Conservation (phyloP, 805 yeast species). For the Ogataea allantospora region DNA sequence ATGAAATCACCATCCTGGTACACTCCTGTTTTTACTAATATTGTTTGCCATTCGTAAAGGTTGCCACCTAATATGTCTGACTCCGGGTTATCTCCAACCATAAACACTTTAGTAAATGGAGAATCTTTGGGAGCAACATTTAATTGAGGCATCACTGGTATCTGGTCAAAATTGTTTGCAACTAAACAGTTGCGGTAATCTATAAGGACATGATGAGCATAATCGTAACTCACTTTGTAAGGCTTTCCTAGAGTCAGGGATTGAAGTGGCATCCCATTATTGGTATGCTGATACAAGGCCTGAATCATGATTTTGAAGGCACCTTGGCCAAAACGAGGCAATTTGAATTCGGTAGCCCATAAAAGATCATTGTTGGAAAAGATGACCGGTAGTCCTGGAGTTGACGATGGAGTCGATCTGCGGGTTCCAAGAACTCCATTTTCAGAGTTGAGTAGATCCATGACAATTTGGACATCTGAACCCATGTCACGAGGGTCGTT, state of each 20-base stretch:
- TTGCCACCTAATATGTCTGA: constrained; percentile 91
- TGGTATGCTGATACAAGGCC: constrained; percentile 45
- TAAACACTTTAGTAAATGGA: constrained; percentile 66
- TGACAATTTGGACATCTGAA: constrained; percentile 74
- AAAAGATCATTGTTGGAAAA: constrained; percentile 81
- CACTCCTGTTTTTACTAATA: constrained; percentile 86
- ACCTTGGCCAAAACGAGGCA: constrained; percentile 90
- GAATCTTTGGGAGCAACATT: constrained; percentile 38
- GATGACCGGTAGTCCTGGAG: constrained; percentile 66
- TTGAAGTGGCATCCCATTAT: constrained; percentile 39
- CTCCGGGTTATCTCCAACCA: constrained; percentile 98
- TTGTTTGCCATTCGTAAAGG: constrained; percentile 82
- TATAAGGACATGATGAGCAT: constrained; percentile 69
- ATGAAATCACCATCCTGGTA: constrained; percentile 59
- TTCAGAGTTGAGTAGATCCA: constrained; percentile 66
- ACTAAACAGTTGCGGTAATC: constrained; percentile 47
- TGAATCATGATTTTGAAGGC: constrained; percentile 69
- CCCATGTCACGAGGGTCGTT: constrained; percentile 90
- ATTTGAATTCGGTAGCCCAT: constrained; percentile 80
- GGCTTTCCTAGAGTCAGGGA: constrained; percentile 80
- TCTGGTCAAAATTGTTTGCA: constrained; percentile 14
- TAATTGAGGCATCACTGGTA: constrained; percentile 42
- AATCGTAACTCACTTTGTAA: constrained; percentile 72
- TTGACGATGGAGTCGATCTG: constrained; percentile 33
- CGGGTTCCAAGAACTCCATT: constrained; percentile 64